A percentile compares a stretch with the other conserved stretches of the same genome.
Evolutionary conservation across 1,139 yeast species (phyloP).

Genomic region (Zygosaccharomyces sapae): DNA sequence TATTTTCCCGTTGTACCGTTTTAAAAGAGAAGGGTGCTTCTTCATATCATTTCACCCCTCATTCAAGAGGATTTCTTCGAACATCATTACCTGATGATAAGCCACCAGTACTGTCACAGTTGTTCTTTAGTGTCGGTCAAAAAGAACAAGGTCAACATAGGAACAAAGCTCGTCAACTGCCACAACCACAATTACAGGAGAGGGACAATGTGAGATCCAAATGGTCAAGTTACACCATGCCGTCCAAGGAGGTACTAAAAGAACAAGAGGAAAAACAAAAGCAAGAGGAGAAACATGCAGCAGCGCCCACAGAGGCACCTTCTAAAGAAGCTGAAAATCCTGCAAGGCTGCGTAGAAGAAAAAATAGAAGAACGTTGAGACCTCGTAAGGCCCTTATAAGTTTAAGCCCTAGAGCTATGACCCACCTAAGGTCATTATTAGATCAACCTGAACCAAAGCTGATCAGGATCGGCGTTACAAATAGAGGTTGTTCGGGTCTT

Average conservation of each 20-base stretch:
- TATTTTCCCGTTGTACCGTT: slow-evolving; percentile 9
- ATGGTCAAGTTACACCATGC: slow-evolving; percentile 34
- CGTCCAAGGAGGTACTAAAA: slow-evolving; percentile 23
- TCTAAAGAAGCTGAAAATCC: slow-evolving; percentile 23
- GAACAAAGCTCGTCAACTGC: slow-evolving; percentile 10
- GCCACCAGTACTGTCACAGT: slow-evolving; percentile 8
- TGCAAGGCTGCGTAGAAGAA: slow-evolving; percentile 38
- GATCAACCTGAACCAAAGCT: slow-evolving; percentile 83
- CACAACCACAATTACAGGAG: slow-evolving; percentile 3
- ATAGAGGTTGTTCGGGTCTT: slow-evolving; percentile 94
- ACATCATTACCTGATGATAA: slow-evolving; percentile 16
- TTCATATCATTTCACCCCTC: slow-evolving; percentile 8
- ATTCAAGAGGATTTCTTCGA: slow-evolving; percentile 18
- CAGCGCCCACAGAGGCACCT: background rate
- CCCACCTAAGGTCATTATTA: slow-evolving; percentile 61
- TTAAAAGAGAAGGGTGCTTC: slow-evolving; percentile 6
- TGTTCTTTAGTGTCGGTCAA: slow-evolving; percentile 17
- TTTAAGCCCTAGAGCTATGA: slow-evolving; percentile 66
- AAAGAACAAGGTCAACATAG: slow-evolving; percentile 3
- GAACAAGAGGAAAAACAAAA: slow-evolving; percentile 16
- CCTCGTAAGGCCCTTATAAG: slow-evolving; percentile 89
- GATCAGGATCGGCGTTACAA: slow-evolving; percentile 88
- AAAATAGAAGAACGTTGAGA: slow-evolving; percentile 61
- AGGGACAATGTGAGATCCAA: slow-evolving; percentile 13
- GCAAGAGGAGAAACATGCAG: slow-evolving; percentile 7